Conservation (phyloP, 2,329 filamentous ascomycete genomes). For the Fusarium avenaceum region DNA sequence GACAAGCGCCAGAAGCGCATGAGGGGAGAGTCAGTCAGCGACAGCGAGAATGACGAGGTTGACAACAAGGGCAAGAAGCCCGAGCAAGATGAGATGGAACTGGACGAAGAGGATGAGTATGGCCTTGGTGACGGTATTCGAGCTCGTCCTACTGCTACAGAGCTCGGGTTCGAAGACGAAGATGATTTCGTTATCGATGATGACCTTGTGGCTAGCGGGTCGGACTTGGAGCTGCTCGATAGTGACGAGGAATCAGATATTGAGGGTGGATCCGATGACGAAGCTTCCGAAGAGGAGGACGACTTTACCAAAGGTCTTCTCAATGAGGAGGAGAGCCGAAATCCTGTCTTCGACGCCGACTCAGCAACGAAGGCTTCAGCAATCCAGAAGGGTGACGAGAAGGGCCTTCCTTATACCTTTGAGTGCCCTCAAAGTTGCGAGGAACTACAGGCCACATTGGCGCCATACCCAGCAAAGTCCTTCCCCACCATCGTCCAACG, state of each 20-base stretch:
- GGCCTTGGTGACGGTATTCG: slow-evolving; percentile 72
- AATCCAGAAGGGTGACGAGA: slow-evolving; percentile 60
- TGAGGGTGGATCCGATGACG: slow-evolving; percentile 58
- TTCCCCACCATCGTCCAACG: slow-evolving; percentile 86
- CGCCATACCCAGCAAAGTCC: slow-evolving; percentile 72
- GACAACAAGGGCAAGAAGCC: slow-evolving; percentile 57
- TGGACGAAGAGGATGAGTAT: slow-evolving; percentile 67
- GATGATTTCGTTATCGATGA: slow-evolving; percentile 95
- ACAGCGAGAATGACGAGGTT: slow-evolving; percentile 71
- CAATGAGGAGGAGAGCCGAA: slow-evolving; percentile 68
- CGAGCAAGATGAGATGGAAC: slow-evolving; percentile 53
- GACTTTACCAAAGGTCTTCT: slow-evolving; percentile 80
- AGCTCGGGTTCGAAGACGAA: slow-evolving; percentile 87
- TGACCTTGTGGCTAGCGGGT: slow-evolving; percentile 86
- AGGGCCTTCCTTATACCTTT: slow-evolving; percentile 84
- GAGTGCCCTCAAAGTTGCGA: slow-evolving; percentile 83
- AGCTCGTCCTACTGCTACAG: slow-evolving; percentile 67
- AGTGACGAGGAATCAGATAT: slow-evolving; percentile 67
- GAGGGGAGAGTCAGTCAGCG: slow-evolving; percentile 81
- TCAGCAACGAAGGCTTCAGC: slow-evolving; percentile 58
- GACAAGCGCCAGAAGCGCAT: slow-evolving; percentile 86
- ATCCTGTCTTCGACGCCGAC: slow-evolving; percentile 64
- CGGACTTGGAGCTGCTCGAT: slow-evolving; percentile 72
- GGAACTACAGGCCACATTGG: slow-evolving; percentile 77
- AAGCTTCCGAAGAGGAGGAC: slow-evolving; percentile 56